A percentile compares a stretch with the other conserved stretches of the same genome.
These are phyloP conservation scores for Aspergillus versicolor DNA, from an alignment of 2,329 filamentous ascomycete genomes.

Conservation along the genomic window DNA sequence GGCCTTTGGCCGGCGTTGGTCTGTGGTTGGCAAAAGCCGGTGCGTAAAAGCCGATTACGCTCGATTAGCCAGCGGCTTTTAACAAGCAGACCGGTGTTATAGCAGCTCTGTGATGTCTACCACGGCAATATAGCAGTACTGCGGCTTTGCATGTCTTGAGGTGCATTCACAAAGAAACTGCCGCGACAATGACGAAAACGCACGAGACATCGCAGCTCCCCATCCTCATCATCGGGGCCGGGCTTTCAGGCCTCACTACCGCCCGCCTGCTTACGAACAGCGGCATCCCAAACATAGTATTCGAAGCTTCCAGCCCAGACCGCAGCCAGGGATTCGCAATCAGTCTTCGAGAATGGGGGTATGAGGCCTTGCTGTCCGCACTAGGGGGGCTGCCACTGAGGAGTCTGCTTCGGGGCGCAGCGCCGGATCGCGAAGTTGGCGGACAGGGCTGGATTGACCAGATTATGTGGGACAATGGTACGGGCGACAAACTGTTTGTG, in stretches of 20 bases:
- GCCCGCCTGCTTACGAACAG: conserved; percentile 8
- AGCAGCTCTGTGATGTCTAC: too few species aligned
- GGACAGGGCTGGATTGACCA: conserved; percentile 14
- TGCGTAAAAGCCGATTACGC: too few species aligned
- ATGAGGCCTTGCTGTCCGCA: background rate
- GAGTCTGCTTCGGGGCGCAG: conserved; percentile 1
- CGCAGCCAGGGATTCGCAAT: conserved; percentile 13
- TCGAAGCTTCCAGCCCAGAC: conserved; percentile 5
- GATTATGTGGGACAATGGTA: conserved; percentile 8
- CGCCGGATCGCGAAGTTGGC: conserved; percentile 11
- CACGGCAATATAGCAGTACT: too few species aligned
- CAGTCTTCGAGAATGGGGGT: conserved; percentile 11
- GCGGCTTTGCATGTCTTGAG: too few species aligned
- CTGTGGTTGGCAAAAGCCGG: too few species aligned
- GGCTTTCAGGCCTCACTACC: conserved; percentile 10
- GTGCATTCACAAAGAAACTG: too few species aligned
- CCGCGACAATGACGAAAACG: too few species aligned
- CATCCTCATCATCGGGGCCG: conserved; percentile 9
- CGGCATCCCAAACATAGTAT: conserved; percentile 9
- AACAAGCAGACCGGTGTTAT: too few species aligned
- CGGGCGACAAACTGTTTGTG: conserved; percentile 1
- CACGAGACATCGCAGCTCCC: background rate
- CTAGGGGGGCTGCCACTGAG: conserved; percentile 3
- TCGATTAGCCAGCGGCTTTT: too few species aligned
- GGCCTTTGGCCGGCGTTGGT: too few species aligned